Conservation (phyloP, 805 yeast species). For the Cyberlindnera euphorbiiphila region DNA sequence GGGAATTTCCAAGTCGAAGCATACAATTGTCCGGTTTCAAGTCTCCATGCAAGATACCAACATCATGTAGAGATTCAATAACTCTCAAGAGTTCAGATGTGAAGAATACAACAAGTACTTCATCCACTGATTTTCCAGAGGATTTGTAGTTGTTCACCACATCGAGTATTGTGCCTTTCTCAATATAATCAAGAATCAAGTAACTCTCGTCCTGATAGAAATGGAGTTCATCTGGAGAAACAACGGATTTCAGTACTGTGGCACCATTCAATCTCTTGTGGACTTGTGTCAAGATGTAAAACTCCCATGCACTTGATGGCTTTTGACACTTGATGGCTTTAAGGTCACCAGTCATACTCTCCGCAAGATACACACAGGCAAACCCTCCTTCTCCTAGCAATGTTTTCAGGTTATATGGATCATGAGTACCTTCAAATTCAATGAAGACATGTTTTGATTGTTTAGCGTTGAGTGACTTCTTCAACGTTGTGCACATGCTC, state of each 20-base stretch:
- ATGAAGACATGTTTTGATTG: constrained; percentile 35
- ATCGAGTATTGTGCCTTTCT: constrained; percentile 72
- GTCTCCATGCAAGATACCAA: constrained; percentile 79
- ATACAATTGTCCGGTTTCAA: constrained; percentile 83
- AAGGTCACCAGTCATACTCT: constrained; percentile 47
- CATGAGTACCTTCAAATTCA: constrained; percentile 40
- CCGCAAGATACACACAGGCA: constrained; percentile 73
- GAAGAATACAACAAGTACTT: constrained; percentile 56
- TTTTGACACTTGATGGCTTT: constrained; percentile 71
- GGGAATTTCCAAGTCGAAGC: constrained; percentile 45
- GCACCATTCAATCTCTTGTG: constrained; percentile 36
- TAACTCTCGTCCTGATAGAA: constrained; percentile 30
- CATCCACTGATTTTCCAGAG: constrained; percentile 45
- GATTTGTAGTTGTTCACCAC: constrained; percentile 49
- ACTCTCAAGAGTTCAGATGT: constrained; percentile 60
- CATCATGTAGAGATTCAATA: constrained; percentile 56
- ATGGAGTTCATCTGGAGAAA: constrained; percentile 50
- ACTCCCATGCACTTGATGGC: constrained; percentile 78
- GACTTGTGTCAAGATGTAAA: constrained; percentile 60
- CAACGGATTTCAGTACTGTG: constrained; percentile 36
- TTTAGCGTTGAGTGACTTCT: constrained; percentile 34
- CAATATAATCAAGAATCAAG: constrained; percentile 22
- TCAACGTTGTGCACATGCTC: constrained; percentile 33
- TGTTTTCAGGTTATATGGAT: constrained; percentile 43
- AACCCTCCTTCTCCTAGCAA: constrained; percentile 79